Base-by-base conservation (phyloP, 768 basidiomycete species). In the Hypholoma sublateritium region DNA sequence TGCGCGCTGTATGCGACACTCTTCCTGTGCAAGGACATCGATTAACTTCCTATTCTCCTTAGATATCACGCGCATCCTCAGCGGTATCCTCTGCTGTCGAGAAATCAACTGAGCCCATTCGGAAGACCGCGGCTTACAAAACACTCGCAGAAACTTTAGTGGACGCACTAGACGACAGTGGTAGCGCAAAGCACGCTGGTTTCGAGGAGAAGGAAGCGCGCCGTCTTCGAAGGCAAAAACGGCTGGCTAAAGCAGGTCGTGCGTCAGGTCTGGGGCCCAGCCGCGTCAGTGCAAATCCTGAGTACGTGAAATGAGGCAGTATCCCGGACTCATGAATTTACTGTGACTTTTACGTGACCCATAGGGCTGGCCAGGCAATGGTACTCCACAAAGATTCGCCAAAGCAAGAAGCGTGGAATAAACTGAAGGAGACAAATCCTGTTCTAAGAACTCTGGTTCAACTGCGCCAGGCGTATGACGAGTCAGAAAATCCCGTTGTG, bases 91-190 rank as follows among this genome's bases (percentile, higher is more conserved):
- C 79, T 9, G 91, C 91, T 5, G 93, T 95, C 47, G 87, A 87
- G 46, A 86, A 88, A 44, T 91, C 93, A 13, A 98, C 97, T 3
- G 95, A 96, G 59, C 96, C 96, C n/a, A 90, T 99, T 58, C 89
- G 97, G 42, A 94, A 97, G 60, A 99, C 96, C 2, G 88, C 84
- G 13, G 93, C 96, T 0, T 99, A 99, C 77, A 97, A 97, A 76
- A 79, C 88, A 1, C 76, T 98, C 6, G 85, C 93, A 0, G 93
- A 96, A 44, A 92, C 92, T 1, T 75, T 99, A 13, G 76, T 94
- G 4, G 97, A 99, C 60, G 93, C 95, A 2, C 79, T 99, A 39
- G 95, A 98, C 59, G 95, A 98, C 71, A 92, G 90, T 55, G 91
- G 91, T 4, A 93, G 88, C 61, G 90, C 93, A 3, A 93, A 94